Evolutionary conservation across 2,329 filamentous ascomycete species (phyloP), one percentile per base, ranked within the genome.

Genomic region (Fusarium siculi): DNA sequence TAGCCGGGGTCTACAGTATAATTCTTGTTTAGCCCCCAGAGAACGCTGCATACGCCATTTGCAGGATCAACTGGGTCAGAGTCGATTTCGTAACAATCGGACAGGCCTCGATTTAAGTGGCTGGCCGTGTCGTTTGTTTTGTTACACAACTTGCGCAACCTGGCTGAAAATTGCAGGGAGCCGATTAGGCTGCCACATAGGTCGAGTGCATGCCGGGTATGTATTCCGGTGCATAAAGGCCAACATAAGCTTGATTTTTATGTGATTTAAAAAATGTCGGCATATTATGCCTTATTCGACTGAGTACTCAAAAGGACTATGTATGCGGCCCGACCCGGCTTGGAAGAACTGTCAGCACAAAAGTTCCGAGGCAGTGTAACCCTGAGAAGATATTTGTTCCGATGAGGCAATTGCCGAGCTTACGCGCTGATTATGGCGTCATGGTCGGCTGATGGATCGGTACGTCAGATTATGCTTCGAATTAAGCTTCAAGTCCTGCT

Each of bases 111-210:
- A 0, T 44, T 6, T 4, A 12, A 44, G 10, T 44, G 42, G 42
- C 11, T 12, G 3, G 4, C 18, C 7, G 0, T 44, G 23, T 19
- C 4, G 16, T 25, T 44, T 25, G 1, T 23, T 4, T 8, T 44
- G 42, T 25, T 44, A 9, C 23, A 44, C 23, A 44, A 4, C 23
- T 25, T 44, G 16, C 16, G 10, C 4, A 12, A 25, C 42, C 23
- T 44, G 16, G 16, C 23, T 19, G 23, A 23, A 5, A 44, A 25
- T 44, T 44, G 23, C n/a, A 7, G n/a, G 39, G 7, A 4, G 34
- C 34, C 16, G 34, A 40, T 40, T 40, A 40, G 37, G 37, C 19
- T 40, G 19, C 19, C 19, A 14, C 37, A 21, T 8, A 8, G 11
- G 15, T 42, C 5, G 12, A 10, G 21, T n/a, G 4, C 39, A 42